Percentiles rank a stretch among this genome's conserved stretches.
Evolutionary conservation across 208 protist species (phyloP).

Genomic region (Acanthamoeba royreba): DNA sequence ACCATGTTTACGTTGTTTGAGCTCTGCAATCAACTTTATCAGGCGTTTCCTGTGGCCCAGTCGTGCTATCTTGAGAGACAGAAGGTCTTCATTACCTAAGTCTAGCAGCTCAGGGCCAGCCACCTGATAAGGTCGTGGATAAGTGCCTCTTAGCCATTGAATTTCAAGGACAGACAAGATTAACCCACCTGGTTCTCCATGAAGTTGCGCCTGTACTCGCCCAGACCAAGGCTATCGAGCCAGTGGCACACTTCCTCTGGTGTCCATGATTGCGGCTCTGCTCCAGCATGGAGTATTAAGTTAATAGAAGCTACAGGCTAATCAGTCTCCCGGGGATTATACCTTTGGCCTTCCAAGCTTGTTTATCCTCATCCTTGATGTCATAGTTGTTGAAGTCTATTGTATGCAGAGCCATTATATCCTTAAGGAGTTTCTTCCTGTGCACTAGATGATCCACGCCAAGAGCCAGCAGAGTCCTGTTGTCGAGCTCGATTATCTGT

Average conservation of each 20-base stretch:
- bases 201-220: conserved; percentile 5
- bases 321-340: background rate
- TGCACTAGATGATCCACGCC: conserved; percentile 25
- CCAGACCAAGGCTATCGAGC: conserved; percentile 1
- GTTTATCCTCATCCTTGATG: background rate
- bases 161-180: no score
- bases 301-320: no score
- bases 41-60: conserved; percentile 22
- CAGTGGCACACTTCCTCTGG: conserved; percentile 23
- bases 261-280: background rate
- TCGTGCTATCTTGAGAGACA: background rate
- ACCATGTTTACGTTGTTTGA: background rate
- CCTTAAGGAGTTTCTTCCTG: conserved; percentile 39
- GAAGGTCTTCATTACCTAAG: conserved; percentile 10
- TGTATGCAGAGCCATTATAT: background rate
- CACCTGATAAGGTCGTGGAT: no score
- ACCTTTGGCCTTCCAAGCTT: background rate
- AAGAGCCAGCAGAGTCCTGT: conserved; percentile 1
- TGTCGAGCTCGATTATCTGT: conserved; percentile 34
- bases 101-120: conserved; percentile 15
- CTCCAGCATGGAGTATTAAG: background rate
- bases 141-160: no score
- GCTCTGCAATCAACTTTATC: background rate
- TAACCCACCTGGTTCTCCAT: conserved; percentile 36
- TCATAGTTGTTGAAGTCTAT: conserved; percentile 18